Base-by-base conservation (phyloP, 306 rosid genomes). In the Gynostemma pentaphyllum region DNA sequence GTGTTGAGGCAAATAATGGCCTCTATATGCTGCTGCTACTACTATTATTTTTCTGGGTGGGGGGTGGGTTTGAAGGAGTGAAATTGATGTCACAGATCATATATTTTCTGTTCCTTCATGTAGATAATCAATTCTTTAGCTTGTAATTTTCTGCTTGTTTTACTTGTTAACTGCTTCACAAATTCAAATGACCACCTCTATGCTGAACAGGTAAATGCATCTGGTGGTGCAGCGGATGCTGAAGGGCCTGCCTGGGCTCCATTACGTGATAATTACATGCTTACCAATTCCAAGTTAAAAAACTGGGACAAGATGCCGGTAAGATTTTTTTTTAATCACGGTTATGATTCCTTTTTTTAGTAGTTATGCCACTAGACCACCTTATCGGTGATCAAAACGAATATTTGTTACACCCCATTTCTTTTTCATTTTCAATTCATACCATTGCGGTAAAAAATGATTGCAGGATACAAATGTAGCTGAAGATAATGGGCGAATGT, bases 171-270 rank as follows among this genome's bases (percentile, higher is more conserved):
- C n/a, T n/a, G n/a, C n/a, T n/a, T n/a, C n/a, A 4, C 22, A 18
- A 15, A 47, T 39, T 64, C 63, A 30, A 39, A 5, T 55, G 42
- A 23, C 16, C 19, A 23, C 36, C 59, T 62, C 1, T 32, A 30
- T 69, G 54, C 62, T 2, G 67, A 59, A 60, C 81, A 83, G 96
- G 76, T 16, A 70, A 80, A 65, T 45, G 64, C 72, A 59, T 76
- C 86, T 59, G 76, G 65, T 6, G 71, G 71, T 13, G 69, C 55
- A 16, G 80, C 3, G 22, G 80, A 86, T 18, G 84, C 50, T 37
- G 90, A 81, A 71, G 92, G 81, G 62, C 98, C 96, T 67, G 72
- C 80, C 23, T 92, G 98, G 98, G 96, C 94, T 69, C 98, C 98
- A n/a, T 67, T 92, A 63, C 82, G 87, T 15, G 96, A 92, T 66